Evolutionary conservation across 768 basidiomycete genomes (phyloP).

Genomic region (Boletus barrowsii): DNA sequence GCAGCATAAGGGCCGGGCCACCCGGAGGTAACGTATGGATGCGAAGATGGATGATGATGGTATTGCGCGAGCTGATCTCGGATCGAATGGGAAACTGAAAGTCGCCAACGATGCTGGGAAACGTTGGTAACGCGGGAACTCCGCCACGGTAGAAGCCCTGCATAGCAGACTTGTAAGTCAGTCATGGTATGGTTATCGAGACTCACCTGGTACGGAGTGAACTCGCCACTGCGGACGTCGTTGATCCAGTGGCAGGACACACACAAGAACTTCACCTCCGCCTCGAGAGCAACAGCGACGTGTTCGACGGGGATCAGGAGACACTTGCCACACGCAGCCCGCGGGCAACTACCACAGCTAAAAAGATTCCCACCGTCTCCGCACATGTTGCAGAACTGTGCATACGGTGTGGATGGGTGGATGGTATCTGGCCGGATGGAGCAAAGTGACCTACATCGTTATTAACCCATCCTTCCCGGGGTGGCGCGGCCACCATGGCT

Average conservation of each 20-base stretch:
- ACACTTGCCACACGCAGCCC: background rate
- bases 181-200: no score
- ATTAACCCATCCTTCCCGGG: no score
- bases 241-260: background rate
- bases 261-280: background rate
- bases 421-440: background rate
- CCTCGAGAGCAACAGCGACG: rapidly evolving
- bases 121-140: no score
- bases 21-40: background rate
- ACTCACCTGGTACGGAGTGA: background rate
- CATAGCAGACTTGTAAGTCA: no score
- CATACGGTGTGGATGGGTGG: no score
- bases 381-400: slow-evolving; percentile 4
- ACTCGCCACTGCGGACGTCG: background rate
- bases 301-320: background rate
- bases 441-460: no score
- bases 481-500: no score
- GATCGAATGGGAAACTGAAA: no score
- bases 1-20: background rate
- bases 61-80: background rate
- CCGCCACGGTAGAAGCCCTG: no score
- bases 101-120: no score
- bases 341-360: background rate
- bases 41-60: background rate
- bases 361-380: background rate